Evolutionary conservation across 1,139 yeast genomes (phyloP), one percentile per base, ranked within the genome.

Genomic region (Nakaseomyces glabratus): DNA sequence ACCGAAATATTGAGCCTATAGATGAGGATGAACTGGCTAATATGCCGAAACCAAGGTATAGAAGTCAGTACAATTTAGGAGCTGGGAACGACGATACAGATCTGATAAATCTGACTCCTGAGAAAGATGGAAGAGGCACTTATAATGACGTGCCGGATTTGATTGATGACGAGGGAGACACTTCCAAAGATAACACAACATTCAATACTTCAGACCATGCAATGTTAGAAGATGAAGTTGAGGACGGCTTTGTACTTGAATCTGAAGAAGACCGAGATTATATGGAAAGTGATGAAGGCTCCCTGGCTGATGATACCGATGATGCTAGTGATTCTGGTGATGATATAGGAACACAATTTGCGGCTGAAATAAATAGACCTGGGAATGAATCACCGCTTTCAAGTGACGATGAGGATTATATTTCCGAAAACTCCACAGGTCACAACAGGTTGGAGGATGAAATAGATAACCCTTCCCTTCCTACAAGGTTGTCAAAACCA

Each of bases 141-240:
- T 29, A 29, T 29, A 44, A 42, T 18, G 51, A 48, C 20, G 49
- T 37, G 3, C 57, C 56, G 19, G 62, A 51, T 33, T 46, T 58
- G 16, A 42, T 49, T 3, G 56, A 50, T 20, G 60, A 58, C 23
- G 58, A 54, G 21, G 57, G 16, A 7, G 46, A 52, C 13, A 47
- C 48, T 15, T 45, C 44, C 1, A 41, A 52, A 15, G 53, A 51
- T 17, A 45, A 48, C 21, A 43, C 53, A 6, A 47, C 55, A 1
- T 43, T 50, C 8, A 48, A 49, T 24, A 52, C 57, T 16, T 49
- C 55, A 7, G 61, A 57, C 7, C 45, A 55, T 33, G 58, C 55
- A 1, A 28, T 52, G n/a, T 28, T 53, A 9, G 56, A 51, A 29
- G 53, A 49, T 24, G 57, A 51, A 29, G 31, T 44, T 24, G 49